Evolutionary conservation across 225 moss, liverwort and hornwort species (phyloP).

Genomic region (Rhytidiadelphus loreus): DNA sequence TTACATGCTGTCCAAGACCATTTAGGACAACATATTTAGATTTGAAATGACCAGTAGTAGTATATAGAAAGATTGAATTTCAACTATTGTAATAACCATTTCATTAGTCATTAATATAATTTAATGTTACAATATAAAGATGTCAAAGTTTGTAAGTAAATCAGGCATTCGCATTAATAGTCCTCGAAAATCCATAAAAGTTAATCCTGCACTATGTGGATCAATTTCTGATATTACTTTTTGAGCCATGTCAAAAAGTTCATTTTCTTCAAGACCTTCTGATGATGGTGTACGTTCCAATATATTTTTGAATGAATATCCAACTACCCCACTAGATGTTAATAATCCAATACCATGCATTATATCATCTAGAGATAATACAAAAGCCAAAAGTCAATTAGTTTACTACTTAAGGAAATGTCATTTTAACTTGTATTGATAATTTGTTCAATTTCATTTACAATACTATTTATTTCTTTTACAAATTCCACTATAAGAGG

Average conservation of each 20-base stretch:
- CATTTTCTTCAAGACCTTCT: slow-evolving; percentile 50
- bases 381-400: background rate
- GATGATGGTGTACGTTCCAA: slow-evolving; percentile 55
- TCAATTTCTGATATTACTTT: slow-evolving; percentile 62
- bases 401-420: fast-evolving
- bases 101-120: background rate
- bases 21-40: fast-evolving
- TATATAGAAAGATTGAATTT: no score
- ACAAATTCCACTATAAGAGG: background rate
- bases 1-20: background rate
- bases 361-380: slow-evolving; percentile 50
- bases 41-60: background rate
- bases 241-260: slow-evolving; percentile 44
- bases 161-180: slow-evolving; percentile 87
- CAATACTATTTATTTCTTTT: background rate
- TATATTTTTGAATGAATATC: slow-evolving; percentile 28
- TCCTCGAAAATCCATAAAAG: slow-evolving; percentile 72
- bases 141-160: slow-evolving; percentile 62
- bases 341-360: slow-evolving; percentile 62
- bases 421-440: background rate
- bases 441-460: background rate
- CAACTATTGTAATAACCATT: fast-evolving
- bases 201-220: slow-evolving; percentile 43
- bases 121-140: background rate
- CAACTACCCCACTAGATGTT: slow-evolving; percentile 58